Percentiles rank a stretch among this genome's conserved stretches.
Evolutionary conservation across 2,329 filamentous ascomycete species (phyloP).

Genomic region (Cryphonectria radicalis): DNA sequence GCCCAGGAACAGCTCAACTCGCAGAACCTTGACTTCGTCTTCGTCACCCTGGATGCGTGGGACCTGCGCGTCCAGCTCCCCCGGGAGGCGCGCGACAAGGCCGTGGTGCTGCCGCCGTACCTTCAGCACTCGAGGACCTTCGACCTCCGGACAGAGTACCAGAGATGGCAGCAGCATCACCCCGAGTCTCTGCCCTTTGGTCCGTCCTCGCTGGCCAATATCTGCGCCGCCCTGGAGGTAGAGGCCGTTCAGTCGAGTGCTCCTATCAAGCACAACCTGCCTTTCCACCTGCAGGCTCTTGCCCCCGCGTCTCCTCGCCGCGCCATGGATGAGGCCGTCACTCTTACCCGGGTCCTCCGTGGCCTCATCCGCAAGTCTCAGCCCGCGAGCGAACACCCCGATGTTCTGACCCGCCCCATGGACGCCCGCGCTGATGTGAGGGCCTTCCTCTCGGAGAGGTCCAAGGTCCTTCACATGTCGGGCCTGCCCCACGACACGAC

Average conservation of each 20-base stretch:
- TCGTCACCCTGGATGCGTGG: constrained; percentile 98
- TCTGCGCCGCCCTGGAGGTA: constrained; percentile 96
- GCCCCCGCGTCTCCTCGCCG: constrained; percentile 93
- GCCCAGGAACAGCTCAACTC: constrained; percentile 87
- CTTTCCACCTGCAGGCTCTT: constrained; percentile 94
- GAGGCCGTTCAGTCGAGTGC: constrained; percentile 97
- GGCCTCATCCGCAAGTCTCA: constrained; percentile 96
- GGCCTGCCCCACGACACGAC: constrained; percentile 97
- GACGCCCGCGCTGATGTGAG: constrained; percentile 95
- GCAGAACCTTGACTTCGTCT: constrained; percentile 95
- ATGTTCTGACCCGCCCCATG: constrained; percentile 93
- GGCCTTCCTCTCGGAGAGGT: constrained; percentile 92
- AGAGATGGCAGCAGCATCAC: constrained; percentile 97
- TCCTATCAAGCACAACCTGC: constrained; percentile 97
- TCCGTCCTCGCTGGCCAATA: constrained; percentile 93
- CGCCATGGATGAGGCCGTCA: constrained; percentile 97
- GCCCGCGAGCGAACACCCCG: constrained; percentile 88
- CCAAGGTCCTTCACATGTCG: constrained; percentile 98
- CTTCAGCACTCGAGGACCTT: constrained; percentile 98
- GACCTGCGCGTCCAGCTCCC: constrained; percentile 97
- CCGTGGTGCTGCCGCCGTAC: constrained; percentile 93
- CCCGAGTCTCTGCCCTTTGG: constrained; percentile 97
- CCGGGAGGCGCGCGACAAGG: constrained; percentile 96
- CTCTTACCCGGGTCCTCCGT: constrained; percentile 86
- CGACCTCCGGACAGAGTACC: constrained; percentile 95